phyloP scores from a whole-genome alignment of 495 filamentous ascomycete genomes.

The Penicillium angulare region DNA sequence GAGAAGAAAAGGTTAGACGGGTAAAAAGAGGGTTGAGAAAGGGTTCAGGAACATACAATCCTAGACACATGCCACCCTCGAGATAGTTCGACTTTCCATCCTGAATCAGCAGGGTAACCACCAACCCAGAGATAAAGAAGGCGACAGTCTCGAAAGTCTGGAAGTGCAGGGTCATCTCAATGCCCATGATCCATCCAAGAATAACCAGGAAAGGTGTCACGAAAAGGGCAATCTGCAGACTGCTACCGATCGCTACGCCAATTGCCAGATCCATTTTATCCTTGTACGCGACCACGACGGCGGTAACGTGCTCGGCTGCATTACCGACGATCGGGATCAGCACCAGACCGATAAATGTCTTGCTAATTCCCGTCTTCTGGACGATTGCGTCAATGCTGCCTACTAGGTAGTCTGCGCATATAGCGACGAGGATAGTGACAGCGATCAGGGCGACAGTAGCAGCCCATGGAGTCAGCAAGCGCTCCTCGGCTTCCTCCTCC shows the following conservation, averaged over 20 bases:
- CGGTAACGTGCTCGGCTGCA: constrained; percentile 95
- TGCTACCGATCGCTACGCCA: constrained; percentile 88
- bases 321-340: constrained; percentile 97
- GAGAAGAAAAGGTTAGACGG: neutral
- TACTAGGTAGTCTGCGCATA: constrained; percentile 93
- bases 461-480: constrained; percentile 68
- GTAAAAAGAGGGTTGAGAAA: constrained; percentile 3
- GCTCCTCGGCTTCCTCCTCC: constrained; percentile 52
- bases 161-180: constrained; percentile 89
- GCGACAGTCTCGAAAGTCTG: constrained; percentile 92
- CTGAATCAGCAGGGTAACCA: constrained; percentile 89
- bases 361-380: constrained; percentile 78
- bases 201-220: constrained; percentile 91
- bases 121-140: constrained; percentile 83
- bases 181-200: constrained; percentile 82
- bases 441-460: constrained; percentile 70
- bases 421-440: constrained; percentile 77
- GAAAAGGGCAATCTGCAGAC: constrained; percentile 91
- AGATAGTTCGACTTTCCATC: constrained; percentile 96
- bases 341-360: constrained; percentile 94
- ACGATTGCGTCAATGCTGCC: constrained; percentile 90
- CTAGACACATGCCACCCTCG: constrained; percentile 86
- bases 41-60: constrained; percentile 57
- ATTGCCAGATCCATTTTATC: constrained; percentile 98
- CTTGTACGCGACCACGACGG: constrained; percentile 86